Evolutionary conservation across 2,329 filamentous ascomycete genomes (phyloP).

Genomic region (Ciborinia camelliae): DNA sequence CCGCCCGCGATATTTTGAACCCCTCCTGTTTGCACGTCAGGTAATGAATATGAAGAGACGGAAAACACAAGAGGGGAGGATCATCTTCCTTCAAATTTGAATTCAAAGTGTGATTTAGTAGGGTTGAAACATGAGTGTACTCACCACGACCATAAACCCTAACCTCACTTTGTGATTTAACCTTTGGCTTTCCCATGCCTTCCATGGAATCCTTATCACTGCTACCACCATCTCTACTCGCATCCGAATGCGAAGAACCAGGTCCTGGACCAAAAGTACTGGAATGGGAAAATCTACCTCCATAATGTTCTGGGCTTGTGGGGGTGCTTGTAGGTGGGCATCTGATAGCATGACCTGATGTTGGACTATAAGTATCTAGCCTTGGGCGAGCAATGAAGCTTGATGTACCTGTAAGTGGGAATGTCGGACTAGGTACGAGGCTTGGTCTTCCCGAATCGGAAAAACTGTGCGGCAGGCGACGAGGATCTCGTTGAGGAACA

Average conservation of each 20-base stretch:
- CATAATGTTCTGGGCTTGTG: conserved; percentile 8
- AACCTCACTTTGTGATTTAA: conserved; percentile 47
- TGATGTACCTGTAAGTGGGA: conserved; percentile 4
- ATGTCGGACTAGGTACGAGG: background rate
- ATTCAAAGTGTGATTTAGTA: background rate
- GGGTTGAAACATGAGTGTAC: conserved; percentile 27
- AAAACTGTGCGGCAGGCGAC: conserved; percentile 5
- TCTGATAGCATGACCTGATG: background rate
- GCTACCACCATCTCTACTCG: conserved; percentile 9
- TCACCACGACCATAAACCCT: conserved; percentile 54
- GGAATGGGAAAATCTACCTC: conserved; percentile 12
- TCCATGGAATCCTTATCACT: conserved; percentile 35
- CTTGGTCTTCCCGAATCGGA: background rate
- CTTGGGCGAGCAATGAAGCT: conserved; percentile 1
- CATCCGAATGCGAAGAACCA: conserved; percentile 14
- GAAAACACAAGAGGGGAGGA: background rate
- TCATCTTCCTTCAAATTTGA: background rate
- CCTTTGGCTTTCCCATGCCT: conserved; percentile 43
- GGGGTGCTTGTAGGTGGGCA: background rate
- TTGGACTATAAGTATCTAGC: conserved; percentile 6
- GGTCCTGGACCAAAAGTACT: conserved; percentile 1
- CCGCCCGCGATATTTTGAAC: conserved; percentile 8
- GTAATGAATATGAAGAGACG: conserved; percentile 1
- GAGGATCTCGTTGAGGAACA: conserved; percentile 4
- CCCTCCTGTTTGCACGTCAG: conserved; percentile 11